These are phyloP conservation scores for Cryphonectria japonica DNA, from an alignment of 2,329 filamentous ascomycete genomes.

Conservation along the genomic window DNA sequence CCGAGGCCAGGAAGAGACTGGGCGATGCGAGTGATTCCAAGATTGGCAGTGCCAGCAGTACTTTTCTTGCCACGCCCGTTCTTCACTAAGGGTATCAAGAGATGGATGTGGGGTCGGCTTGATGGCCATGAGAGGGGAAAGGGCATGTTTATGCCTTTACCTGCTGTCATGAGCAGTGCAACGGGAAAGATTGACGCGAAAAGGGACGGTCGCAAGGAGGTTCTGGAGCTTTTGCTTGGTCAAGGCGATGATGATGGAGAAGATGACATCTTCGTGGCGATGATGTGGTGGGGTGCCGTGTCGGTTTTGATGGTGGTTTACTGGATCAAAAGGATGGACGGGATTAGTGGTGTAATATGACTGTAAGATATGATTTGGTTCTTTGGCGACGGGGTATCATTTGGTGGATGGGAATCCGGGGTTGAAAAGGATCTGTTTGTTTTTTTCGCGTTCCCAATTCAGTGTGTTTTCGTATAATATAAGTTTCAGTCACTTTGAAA, in stretches of 20 bases:
- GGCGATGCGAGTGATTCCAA: constrained; percentile 22
- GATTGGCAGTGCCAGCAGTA: constrained; percentile 18
- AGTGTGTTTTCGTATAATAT: neutral
- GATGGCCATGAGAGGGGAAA: constrained; percentile 4
- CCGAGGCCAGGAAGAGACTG: constrained; percentile 25
- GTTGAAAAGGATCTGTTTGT: neutral
- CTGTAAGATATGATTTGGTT: neutral
- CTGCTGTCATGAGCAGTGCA: neutral
- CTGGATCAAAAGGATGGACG: constrained; percentile 23
- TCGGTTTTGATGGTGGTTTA: constrained; percentile 18
- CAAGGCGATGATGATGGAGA: neutral
- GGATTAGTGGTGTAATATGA: constrained; percentile 3
- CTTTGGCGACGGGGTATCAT: neutral
- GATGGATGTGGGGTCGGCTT: neutral
- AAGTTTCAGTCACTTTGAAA: neutral
- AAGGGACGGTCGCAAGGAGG: constrained; percentile 18
- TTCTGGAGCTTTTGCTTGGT: constrained; percentile 12
- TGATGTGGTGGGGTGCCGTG: constrained; percentile 22
- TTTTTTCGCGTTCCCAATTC: neutral
- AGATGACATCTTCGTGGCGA: constrained; percentile 27
- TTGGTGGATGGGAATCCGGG: neutral
- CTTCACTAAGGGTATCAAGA: constrained; percentile 23
- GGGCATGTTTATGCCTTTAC: constrained; percentile 12
- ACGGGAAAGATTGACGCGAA: constrained; percentile 4
- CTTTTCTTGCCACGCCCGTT: constrained; percentile 28